Evolutionary conservation across 2,329 filamentous ascomycete species (phyloP).

Genomic region (Colletotrichum abscissum): DNA sequence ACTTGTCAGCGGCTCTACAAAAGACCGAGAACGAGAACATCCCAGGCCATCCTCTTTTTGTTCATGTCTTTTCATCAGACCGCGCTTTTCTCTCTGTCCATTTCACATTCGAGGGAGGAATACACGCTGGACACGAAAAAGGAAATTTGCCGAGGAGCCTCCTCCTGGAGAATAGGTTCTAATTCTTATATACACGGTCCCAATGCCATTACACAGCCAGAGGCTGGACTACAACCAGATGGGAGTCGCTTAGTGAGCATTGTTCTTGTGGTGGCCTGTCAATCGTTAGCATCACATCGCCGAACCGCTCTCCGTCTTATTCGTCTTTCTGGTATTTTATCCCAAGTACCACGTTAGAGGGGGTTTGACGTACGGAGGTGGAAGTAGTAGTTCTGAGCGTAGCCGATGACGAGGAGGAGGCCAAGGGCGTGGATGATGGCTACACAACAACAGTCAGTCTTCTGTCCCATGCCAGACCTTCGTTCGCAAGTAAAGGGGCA

Average conservation of each 20-base stretch:
- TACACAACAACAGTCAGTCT: slow-evolving; percentile 49
- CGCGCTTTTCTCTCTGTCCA: neutral
- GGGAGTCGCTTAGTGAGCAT: slow-evolving; percentile 80
- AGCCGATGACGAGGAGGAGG: slow-evolving; percentile 83
- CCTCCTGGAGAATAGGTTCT: slow-evolving; percentile 31
- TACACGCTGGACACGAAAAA: slow-evolving; percentile 5
- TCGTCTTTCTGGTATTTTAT: slow-evolving; percentile 5
- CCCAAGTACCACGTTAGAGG: neutral
- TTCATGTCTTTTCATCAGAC: too few relatives aligned
- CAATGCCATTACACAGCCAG: slow-evolving; percentile 34
- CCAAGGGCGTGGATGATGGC: slow-evolving; percentile 90
- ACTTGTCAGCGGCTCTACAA: neutral
- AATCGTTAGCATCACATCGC: slow-evolving; percentile 18
- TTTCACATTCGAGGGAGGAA: neutral
- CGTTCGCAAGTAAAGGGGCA: neutral
- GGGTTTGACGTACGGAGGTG: slow-evolving; percentile 83
- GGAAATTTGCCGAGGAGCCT: slow-evolving; percentile 30
- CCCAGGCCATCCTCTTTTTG: neutral
- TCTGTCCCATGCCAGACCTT: neutral
- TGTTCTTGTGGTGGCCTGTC: slow-evolving; percentile 99
- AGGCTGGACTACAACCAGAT: slow-evolving; percentile 23
- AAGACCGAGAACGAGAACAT: neutral
- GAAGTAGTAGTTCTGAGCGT: slow-evolving; percentile 99
- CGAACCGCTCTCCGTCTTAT: slow-evolving; percentile 37
- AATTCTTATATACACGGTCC: slow-evolving; percentile 39